A percentile compares a stretch with the other conserved stretches of the same genome.
phyloP scores from a whole-genome alignment of 31 red algal species.

The Asparagopsis taxiformis region DNA sequence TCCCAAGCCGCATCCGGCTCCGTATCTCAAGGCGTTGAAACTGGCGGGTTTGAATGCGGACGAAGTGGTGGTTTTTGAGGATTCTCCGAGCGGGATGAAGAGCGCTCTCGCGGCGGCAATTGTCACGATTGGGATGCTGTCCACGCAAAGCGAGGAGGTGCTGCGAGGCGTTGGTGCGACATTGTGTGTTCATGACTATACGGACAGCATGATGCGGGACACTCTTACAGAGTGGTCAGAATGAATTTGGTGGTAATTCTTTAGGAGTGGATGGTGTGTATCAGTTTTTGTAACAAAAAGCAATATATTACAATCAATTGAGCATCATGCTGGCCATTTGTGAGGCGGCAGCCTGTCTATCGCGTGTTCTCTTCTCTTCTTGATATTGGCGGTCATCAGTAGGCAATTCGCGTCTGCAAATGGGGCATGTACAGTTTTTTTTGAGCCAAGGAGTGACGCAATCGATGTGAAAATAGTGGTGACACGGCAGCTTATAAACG shows the following conservation, averaged over 20 bases:
- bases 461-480: slow-evolving; percentile 72
- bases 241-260: neutral
- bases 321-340: slow-evolving; percentile 36
- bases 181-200: slow-evolving; percentile 51
- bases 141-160: slow-evolving; percentile 40
- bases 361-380: slow-evolving; percentile 22
- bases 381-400: slow-evolving; percentile 47
- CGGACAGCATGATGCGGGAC: slow-evolving; percentile 12
- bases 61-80: slow-evolving; percentile 65
- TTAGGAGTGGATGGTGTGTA: neutral
- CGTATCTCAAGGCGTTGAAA: slow-evolving; percentile 31
- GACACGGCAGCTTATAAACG: slow-evolving; percentile 71
- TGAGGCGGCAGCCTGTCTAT: slow-evolving; percentile 23
- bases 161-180: slow-evolving; percentile 41
- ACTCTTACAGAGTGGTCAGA: slow-evolving; percentile 37
- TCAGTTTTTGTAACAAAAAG: neutral
- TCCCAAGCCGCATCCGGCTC: slow-evolving; percentile 60
- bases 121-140: slow-evolving; percentile 56
- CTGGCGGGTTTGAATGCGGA: slow-evolving; percentile 28
- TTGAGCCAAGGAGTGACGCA: slow-evolving; percentile 89
- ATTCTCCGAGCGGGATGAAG: slow-evolving; percentile 39
- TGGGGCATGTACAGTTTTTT: slow-evolving; percentile 72
- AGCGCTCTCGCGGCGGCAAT: slow-evolving; percentile 47
- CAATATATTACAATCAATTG: slow-evolving; percentile 22
- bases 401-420: slow-evolving; percentile 69